Percentiles rank a stretch among this genome's conserved stretches.
phyloP scores from a whole-genome alignment of 2,329 filamentous ascomycete genomes.

The Fusarium coffeatum region DNA sequence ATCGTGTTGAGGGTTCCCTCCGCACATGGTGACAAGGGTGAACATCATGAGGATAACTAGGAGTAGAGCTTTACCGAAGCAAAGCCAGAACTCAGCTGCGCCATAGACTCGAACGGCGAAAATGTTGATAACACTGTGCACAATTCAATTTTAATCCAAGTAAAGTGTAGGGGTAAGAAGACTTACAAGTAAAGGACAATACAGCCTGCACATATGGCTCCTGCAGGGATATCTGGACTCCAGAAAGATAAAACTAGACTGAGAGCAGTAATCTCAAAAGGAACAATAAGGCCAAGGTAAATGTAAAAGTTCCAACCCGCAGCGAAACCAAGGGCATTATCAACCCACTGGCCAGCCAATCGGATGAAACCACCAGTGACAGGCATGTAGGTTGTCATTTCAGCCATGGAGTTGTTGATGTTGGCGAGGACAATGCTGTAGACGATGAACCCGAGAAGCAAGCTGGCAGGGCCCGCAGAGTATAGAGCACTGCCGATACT shows the following conservation, averaged over 20 bases:
- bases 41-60: slow-evolving; percentile 61
- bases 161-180: too few relatives aligned
- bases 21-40: slow-evolving; percentile 69
- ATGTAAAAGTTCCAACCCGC: slow-evolving; percentile 41
- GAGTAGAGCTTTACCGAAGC: slow-evolving; percentile 56
- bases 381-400: slow-evolving; percentile 39
- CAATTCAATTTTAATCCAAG: background rate
- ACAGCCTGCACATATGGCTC: slow-evolving; percentile 58
- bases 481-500: too few relatives aligned
- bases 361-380: slow-evolving; percentile 32
- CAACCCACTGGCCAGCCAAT: slow-evolving; percentile 34
- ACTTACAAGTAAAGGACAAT: slow-evolving; percentile 55
- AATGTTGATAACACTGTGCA: slow-evolving; percentile 51
- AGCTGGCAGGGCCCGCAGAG: slow-evolving; percentile 20
- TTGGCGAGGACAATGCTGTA: slow-evolving; percentile 28
- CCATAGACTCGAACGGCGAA: slow-evolving; percentile 58
- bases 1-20: slow-evolving; percentile 67
- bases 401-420: slow-evolving; percentile 37
- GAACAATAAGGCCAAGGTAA: slow-evolving; percentile 61
- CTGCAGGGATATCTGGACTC: slow-evolving; percentile 56
- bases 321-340: slow-evolving; percentile 32
- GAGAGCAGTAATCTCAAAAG: slow-evolving; percentile 63
- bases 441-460: slow-evolving; percentile 24
- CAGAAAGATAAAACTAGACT: slow-evolving; percentile 63
- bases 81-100: slow-evolving; percentile 59